Evolutionary conservation across 805 yeast species (phyloP), one percentile per base, ranked within the genome.

Genomic region (Starmerella apis): DNA sequence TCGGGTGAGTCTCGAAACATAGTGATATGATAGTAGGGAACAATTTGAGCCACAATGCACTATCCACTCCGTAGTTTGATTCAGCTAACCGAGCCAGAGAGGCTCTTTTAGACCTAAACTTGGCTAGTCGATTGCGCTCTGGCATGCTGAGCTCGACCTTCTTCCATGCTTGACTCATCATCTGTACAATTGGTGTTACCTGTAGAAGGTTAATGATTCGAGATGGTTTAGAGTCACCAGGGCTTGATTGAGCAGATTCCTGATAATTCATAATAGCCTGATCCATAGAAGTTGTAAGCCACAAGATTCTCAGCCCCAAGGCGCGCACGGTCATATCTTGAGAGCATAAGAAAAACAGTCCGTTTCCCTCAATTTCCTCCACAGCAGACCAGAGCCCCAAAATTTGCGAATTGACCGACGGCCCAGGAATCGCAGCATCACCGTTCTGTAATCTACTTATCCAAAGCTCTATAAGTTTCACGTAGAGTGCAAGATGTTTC

Each of bases 321-420:
- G 78, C 79, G 48, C 99, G 71, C 11, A 86, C 75, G 22, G 76
- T 71, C 38, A 82, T 73, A 61, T 87, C 95, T 57, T 87, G 94
- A 1, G 95, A 85, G 59, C 95, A 85, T 20, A 92, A 69, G 61
- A 94, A 90, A 60, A 86, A 92, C 27, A 92, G 67, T 0, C 96
- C 99, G 61, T 88, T 86, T 0, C 98, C 96, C 65, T 92, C 98
- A 9, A 90, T 85, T 54, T 90, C 96, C 65, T 92, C 97, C 43
- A 92, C 81, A 0, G 84, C 82, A 0, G 95, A 83, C 54, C 86
- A 79, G 16, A 86, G 79, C 11, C 42, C 47, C 4, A 55, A 36
- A 43, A 79, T 27, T 46, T 59, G 55, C 18, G 50, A 18, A 25
- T 51, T 52, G 19, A 56, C 45, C 1, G 51, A 37, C 14, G 51